Conservation (phyloP, 2,329 filamentous ascomycete species). For the Cordyceps cateniannulata region DNA sequence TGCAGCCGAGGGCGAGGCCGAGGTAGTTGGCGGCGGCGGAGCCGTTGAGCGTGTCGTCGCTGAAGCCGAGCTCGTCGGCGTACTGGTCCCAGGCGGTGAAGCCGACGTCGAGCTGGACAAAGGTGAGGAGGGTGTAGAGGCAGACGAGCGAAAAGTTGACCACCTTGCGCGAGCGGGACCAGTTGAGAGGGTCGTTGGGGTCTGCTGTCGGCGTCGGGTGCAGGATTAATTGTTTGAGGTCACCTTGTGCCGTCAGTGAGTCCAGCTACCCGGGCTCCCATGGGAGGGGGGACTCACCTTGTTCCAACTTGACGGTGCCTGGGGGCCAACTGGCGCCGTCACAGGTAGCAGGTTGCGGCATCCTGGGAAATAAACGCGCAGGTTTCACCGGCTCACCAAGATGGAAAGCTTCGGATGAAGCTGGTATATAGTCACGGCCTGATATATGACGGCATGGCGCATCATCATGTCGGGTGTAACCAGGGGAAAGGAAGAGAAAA, state of each 20-base stretch:
- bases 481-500: too few relatives aligned
- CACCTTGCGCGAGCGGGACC: slow-evolving; percentile 33
- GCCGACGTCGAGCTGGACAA: slow-evolving; percentile 11
- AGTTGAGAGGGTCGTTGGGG: slow-evolving; percentile 57
- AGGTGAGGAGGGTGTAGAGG: slow-evolving; percentile 33
- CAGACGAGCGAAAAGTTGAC: slow-evolving; percentile 24
- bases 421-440: too few relatives aligned
- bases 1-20: slow-evolving; percentile 18
- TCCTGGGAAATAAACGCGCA: background rate
- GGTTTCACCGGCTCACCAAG: background rate
- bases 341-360: background rate
- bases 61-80: slow-evolving; percentile 7
- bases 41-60: slow-evolving; percentile 11
- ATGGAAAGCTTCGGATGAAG: background rate
- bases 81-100: slow-evolving; percentile 11
- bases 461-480: background rate
- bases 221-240: slow-evolving; percentile 16
- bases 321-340: background rate
- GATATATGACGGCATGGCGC: background rate
- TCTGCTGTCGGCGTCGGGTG: slow-evolving; percentile 18
- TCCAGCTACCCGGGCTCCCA: too few relatives aligned
- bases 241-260: background rate
- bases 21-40: slow-evolving; percentile 13
- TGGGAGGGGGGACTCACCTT: too few relatives aligned
- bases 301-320: slow-evolving; percentile 2